These are phyloP conservation scores for Termitomyces sp. DNA, from an alignment of 768 basidiomycete species.

Conservation along the genomic window DNA sequence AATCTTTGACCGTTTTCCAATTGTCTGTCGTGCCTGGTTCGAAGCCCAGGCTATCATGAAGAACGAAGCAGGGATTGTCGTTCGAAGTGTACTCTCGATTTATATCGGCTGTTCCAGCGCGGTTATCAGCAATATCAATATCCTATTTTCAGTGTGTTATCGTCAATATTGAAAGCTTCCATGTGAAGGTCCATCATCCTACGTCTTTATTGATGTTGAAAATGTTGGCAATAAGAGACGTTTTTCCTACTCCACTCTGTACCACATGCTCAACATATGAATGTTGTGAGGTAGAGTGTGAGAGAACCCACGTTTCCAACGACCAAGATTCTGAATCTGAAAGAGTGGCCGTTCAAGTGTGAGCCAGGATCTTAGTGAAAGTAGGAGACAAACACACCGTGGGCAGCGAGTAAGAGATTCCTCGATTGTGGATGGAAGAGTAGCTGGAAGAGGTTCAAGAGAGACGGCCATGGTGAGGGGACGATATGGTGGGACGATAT, in stretches of 20 bases:
- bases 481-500: not conserved
- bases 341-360: not conserved
- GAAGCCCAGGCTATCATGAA: constrained; percentile 1
- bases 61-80: not conserved
- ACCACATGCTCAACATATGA: not conserved
- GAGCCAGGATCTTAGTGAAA: not conserved
- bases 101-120: not conserved
- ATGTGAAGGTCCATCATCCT: not conserved
- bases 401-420: not conserved
- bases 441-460: not conserved
- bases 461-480: not conserved
- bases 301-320: not conserved
- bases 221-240: not conserved
- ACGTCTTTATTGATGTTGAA: constrained; percentile 1
- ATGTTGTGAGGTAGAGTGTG: no score
- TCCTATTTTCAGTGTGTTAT: not conserved
- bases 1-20: not conserved
- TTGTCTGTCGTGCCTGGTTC: not conserved
- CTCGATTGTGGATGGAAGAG: not conserved
- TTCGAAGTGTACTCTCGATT: not conserved
- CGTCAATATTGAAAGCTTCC: not conserved
- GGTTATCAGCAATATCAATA: constrained; percentile 1
- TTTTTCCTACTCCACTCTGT: constrained; percentile 1
- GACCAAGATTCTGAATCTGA: constrained; percentile 1
- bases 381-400: not conserved